Evolutionary conservation across 805 yeast species (phyloP), one percentile per base, ranked within the genome.

Genomic region (Wickerhamomyces strasburgensis): DNA sequence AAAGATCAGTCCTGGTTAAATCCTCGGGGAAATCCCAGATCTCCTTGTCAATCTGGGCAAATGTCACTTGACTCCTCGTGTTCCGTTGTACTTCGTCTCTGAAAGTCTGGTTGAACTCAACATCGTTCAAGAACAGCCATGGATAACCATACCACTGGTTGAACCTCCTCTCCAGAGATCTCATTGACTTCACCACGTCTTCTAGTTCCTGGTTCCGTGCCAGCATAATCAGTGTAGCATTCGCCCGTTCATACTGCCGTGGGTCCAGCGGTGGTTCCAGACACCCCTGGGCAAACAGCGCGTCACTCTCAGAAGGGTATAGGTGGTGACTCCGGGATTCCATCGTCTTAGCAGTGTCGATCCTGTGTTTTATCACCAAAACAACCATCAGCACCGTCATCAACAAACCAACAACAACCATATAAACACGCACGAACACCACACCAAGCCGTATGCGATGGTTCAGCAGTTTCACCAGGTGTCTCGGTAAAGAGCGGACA

Each of bases 121-220:
- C 88, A 58, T 90, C 86, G 56, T 89, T 90, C 14, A 93, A 60
- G 49, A 93, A 86, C 2, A 86, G 81, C 80, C 95, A 93, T 0
- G 96, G 97, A 56, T 93, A 93, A 47, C 83, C 74, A 59, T 71
- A 93, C 95, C 96, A 87, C 51, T 89, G 89, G 57, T 90, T 90
- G 64, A 89, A 90, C 56, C 83, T 95, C 18, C 85, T 68, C 57
- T 90, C 98, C 38, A 93, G 54, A 3, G 89, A 78, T 21, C 65
- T 60, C 72, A 90, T 78, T 3, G 93, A 79, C 38, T 71, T 67
- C 2, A 84, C 52, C 2, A 87, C 95, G n/a, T 84, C 94, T 3
- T 75, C 72, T 2, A 87, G 41, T 52, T 90, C 98, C 4, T 74
- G 64, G 55, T 90, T 88, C 43, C 96, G 65, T 0, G 95, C 87